A percentile compares a stretch with the other conserved stretches of the same genome.
Conservation (phyloP, 441 rosid genomes). For the Kokia cookei region DNA sequence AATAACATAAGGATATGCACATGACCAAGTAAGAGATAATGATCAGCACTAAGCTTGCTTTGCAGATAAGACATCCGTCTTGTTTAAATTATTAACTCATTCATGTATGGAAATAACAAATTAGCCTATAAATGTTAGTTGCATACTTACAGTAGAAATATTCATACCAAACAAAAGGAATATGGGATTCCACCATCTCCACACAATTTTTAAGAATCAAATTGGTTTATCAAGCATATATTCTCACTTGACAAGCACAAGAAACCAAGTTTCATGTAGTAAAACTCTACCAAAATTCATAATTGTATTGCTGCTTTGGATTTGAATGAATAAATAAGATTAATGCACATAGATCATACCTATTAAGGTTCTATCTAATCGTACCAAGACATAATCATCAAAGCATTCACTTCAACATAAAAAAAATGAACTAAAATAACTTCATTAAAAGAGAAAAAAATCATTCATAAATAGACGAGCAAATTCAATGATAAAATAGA, state of each 20-base stretch:
- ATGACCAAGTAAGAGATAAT: not conserved
- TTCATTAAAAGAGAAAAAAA: too few species aligned
- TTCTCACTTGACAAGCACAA: not conserved
- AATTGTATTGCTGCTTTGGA: not conserved
- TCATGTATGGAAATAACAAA: not conserved
- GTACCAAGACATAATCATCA: not conserved
- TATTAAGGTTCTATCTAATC: not conserved
- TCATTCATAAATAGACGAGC: too few species aligned
- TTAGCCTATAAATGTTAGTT: not conserved
- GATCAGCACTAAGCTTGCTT: not conserved
- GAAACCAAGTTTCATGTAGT: not conserved
- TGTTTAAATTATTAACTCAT: not conserved
- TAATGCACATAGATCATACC: not conserved
- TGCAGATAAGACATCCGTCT: not conserved
- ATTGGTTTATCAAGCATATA: not conserved
- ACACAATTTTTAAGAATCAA: not conserved
- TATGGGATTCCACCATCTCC: not conserved
- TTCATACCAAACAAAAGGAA: conserved; percentile 3
- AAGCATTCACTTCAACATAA: not conserved
- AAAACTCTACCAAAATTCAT: not conserved
- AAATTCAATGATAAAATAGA: too few species aligned
- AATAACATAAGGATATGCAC: not conserved
- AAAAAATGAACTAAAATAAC: too few species aligned
- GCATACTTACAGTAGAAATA: not conserved
- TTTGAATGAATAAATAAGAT: not conserved